A percentile compares a stretch with the other conserved stretches of the same genome.
Conservation (phyloP, 2,329 filamentous ascomycete species). For the Anisogramma anomala region DNA sequence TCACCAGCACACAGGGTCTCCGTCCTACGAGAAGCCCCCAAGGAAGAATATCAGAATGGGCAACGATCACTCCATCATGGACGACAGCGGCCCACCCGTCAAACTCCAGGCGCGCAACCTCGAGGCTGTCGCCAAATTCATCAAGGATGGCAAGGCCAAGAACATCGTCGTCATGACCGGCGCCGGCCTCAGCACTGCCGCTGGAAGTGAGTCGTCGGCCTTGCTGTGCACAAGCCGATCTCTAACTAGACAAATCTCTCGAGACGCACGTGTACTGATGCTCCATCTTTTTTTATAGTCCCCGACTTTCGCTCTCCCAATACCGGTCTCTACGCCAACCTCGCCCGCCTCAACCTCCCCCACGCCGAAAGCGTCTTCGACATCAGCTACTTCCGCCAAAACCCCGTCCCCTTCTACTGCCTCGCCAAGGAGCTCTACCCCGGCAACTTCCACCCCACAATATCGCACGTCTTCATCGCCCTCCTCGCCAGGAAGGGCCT, state of each 20-base stretch:
- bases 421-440: slow-evolving; percentile 88
- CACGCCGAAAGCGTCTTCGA: slow-evolving; percentile 92
- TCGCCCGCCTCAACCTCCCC: slow-evolving; percentile 73
- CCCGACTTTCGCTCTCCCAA: slow-evolving; percentile 91
- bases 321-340: slow-evolving; percentile 87
- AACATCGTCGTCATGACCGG: slow-evolving; percentile 82
- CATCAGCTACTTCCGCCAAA: slow-evolving; percentile 72
- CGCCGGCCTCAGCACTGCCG: slow-evolving; percentile 72
- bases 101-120: slow-evolving; percentile 60
- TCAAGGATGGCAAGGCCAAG: slow-evolving; percentile 55
- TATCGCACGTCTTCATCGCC: slow-evolving; percentile 80
- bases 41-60: slow-evolving; percentile 53
- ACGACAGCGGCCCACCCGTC: slow-evolving; percentile 50
- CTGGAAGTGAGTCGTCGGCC: slow-evolving; percentile 39
- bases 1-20: slow-evolving; percentile 22
- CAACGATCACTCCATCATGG: slow-evolving; percentile 65
- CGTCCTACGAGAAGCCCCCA: slow-evolving; percentile 14
- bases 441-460: slow-evolving; percentile 75
- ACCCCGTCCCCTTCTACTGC: slow-evolving; percentile 84
- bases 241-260: neutral
- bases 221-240: neutral
- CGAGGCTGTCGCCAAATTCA: slow-evolving; percentile 66
- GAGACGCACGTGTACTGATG: neutral
- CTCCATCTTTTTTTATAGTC: slow-evolving; percentile 44
- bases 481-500: slow-evolving; percentile 69